Conservation (phyloP, 2,329 filamentous ascomycete species). For the Sporothrix pallida region DNA sequence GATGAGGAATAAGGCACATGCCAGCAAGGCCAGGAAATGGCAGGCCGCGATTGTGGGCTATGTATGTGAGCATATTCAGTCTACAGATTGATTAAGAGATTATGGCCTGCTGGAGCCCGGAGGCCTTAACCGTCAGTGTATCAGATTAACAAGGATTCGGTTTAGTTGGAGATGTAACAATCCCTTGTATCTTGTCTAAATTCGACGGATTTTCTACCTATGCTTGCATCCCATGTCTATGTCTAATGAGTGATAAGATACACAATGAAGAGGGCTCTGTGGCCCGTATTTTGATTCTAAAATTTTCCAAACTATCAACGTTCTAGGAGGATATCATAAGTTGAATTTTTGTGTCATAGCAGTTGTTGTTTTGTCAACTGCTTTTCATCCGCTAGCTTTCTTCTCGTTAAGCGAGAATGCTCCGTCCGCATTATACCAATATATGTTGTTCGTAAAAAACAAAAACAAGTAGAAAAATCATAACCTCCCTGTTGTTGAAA, state of each 20-base stretch:
- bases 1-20: not conserved
- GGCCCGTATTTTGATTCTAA: not conserved
- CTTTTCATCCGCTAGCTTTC: conserved; percentile 1
- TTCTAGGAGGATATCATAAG: conserved; percentile 42
- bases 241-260: too few relatives aligned
- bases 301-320: conserved; percentile 12
- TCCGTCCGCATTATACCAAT: conserved; percentile 23
- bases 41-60: not conserved
- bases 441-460: conserved; percentile 10
- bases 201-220: not conserved
- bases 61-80: not conserved
- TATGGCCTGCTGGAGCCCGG: too few relatives aligned
- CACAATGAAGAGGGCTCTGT: not conserved
- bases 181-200: conserved; percentile 13
- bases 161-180: not conserved
- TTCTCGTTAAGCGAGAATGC: conserved; percentile 33
- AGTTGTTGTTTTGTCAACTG: not conserved
- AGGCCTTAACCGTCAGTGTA: too few relatives aligned
- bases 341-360: conserved; percentile 43
- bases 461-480: conserved; percentile 23
- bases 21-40: not conserved
- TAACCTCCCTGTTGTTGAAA: conserved; percentile 44
- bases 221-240: too few relatives aligned
- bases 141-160: too few relatives aligned
- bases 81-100: not conserved